A percentile compares a stretch with the other conserved stretches of the same genome.
These are phyloP conservation scores for Vachellia pachyceras DNA, from an alignment of 306 rosid species.

Conservation along the genomic window DNA sequence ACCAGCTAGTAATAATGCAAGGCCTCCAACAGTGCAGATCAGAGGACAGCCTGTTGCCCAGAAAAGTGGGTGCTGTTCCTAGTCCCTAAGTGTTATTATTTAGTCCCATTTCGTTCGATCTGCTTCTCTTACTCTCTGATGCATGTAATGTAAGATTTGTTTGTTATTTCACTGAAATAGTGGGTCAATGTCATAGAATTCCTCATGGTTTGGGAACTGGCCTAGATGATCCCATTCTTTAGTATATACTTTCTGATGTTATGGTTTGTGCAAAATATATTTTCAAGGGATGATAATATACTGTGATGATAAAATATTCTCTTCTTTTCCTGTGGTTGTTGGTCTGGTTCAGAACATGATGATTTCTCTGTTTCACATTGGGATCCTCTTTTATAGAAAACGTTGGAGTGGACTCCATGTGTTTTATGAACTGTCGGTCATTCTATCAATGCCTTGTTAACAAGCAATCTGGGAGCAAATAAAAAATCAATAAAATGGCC, in stretches of 20 bases:
- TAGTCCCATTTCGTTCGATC: conserved; percentile 35
- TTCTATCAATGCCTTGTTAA: no score
- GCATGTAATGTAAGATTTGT: conserved; percentile 40
- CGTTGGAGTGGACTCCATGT: background rate
- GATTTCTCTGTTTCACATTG: background rate
- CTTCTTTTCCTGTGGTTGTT: background rate
- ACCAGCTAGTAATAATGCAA: conserved; percentile 44
- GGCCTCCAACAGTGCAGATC: conserved; percentile 64
- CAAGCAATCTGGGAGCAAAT: background rate
- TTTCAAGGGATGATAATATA: conserved; percentile 45
- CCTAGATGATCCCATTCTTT: conserved; percentile 53
- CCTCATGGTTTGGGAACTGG: conserved; percentile 46
- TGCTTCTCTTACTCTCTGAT: conserved; percentile 19
- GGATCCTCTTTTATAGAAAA: background rate
- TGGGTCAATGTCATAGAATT: conserved; percentile 43
- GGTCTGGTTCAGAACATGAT: background rate
- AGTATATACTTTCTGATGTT: conserved; percentile 39
- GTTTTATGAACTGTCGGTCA: no score
- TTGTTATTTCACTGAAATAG: conserved; percentile 42
- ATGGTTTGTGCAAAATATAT: conserved; percentile 44
- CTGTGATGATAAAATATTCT: conserved; percentile 27
- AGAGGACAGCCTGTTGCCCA: conserved; percentile 65
- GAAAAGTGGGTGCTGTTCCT: conserved; percentile 62
- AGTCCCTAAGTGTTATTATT: conserved; percentile 5
- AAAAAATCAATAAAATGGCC: no score